Base-by-base conservation (phyloP, 805 yeast species). In the Lipomyces orientalis region DNA sequence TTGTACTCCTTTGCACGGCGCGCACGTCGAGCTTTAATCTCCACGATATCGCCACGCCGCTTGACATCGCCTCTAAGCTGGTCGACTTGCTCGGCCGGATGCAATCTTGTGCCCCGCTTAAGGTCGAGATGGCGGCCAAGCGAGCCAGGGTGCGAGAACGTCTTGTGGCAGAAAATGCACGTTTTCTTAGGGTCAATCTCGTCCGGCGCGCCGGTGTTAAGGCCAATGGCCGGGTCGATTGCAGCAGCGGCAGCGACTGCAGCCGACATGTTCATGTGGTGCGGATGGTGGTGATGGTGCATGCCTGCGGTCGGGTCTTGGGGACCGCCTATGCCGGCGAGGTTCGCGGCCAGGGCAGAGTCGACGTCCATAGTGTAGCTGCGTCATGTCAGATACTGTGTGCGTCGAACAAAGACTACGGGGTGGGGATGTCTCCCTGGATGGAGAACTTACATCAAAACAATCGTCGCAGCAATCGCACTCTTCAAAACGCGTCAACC, bases 71-170 rank as follows among this genome's bases (percentile, higher is more conserved):
- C 79, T 37, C 89, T 74, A 54, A 86, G 70, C 60, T 73, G 73
- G 14, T 81, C 84, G 16, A 87, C 85, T 54, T 80, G 78, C 1
- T 81, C 85, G 0, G 78, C 74, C 0, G 90, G 90, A 69, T 87
- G 90, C 16, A 76, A 64, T 0, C 79, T 73, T 9, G 86, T 81
- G 0, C 90, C 90, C 63, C 84, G 84, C 68, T 85, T 83, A 57
- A 80, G 75, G 71, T 87, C 90, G 55, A 87, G 74, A 74, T 87
- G 90, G 46, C 90, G 78, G 0, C 89, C 89, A 64, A 86, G 77
- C 0, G 88, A 85, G 1, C 89, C 88, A 6, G 86, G 84, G 67
- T 85, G 86, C 1, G 86, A 81, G 74, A 87, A 87, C 0, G 82
- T 78, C 65, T 81, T 79, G 0, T 84, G 84, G 71, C 90, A 87